Evolutionary conservation across 2,329 filamentous ascomycete species (phyloP).

Genomic region (Rutstroemia sp.): DNA sequence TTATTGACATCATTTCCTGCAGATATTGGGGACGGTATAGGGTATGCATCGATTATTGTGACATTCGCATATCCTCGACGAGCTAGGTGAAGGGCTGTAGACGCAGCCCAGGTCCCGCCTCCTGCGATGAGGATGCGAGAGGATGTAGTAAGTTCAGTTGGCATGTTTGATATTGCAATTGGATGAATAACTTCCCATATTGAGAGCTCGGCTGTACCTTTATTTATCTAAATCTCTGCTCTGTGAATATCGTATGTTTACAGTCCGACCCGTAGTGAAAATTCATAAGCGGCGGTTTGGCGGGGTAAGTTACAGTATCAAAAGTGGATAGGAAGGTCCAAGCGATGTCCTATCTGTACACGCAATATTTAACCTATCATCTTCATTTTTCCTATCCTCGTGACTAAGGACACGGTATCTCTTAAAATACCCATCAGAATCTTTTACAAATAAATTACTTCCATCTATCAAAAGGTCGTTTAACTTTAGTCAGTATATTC

Average conservation of each 20-base stretch:
- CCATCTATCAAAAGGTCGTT: neutral
- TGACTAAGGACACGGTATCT: neutral
- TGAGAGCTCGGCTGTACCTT: neutral
- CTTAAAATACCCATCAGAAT: neutral
- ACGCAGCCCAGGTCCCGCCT: slow-evolving; percentile 36
- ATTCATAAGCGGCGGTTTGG: neutral
- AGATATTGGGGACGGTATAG: slow-evolving; percentile 36
- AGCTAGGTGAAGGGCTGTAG: slow-evolving; percentile 37
- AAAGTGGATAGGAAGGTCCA: neutral
- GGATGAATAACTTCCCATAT: neutral
- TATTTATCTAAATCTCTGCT: neutral
- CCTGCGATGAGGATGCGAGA: slow-evolving; percentile 34
- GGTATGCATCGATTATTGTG: slow-evolving; percentile 42
- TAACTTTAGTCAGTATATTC: neutral
- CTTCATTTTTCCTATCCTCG: neutral
- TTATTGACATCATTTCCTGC: slow-evolving; percentile 56
- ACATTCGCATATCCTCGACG: slow-evolving; percentile 39
- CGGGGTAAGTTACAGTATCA: neutral
- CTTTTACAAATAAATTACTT: too few relatives aligned
- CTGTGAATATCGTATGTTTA: neutral
- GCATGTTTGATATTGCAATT: neutral
- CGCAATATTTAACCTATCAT: neutral
- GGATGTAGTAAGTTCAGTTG: slow-evolving; percentile 1
- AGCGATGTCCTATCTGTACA: neutral
- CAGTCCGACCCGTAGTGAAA: neutral